Percentiles rank a stretch among this genome's conserved stretches.
phyloP scores from a whole-genome alignment of 768 basidiomycete species.

The Naganishia onofrii region DNA sequence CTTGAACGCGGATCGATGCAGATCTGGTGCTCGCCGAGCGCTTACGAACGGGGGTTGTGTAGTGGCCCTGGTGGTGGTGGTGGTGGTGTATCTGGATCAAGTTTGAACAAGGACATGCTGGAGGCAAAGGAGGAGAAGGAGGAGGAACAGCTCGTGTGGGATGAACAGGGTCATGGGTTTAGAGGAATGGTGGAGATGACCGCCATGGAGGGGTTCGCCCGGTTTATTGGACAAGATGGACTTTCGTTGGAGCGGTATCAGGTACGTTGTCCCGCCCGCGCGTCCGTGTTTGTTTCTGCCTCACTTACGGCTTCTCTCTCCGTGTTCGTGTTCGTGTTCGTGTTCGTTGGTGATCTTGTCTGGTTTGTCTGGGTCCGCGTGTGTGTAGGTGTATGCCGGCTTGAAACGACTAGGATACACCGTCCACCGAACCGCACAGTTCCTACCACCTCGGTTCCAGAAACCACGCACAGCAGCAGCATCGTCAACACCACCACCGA shows the following conservation, averaged over 20 bases:
- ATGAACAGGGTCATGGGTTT: conserved; percentile 44
- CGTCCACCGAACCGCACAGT: conserved; percentile 69
- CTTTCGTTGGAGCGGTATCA: conserved; percentile 84
- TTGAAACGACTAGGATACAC: conserved; percentile 87
- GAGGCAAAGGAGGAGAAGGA: too few relatives aligned
- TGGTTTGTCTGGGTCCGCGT: not conserved
- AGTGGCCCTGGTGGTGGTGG: too few relatives aligned
- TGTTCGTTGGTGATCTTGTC: too few relatives aligned
- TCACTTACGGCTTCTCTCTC: too few relatives aligned
- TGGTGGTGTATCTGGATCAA: too few relatives aligned
- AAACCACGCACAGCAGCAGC: conserved; percentile 4
- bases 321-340: too few relatives aligned
- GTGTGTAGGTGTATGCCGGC: conserved; percentile 78
- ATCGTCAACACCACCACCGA: not conserved
- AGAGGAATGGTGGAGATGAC: conserved; percentile 60
- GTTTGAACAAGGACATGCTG: conserved; percentile 5
- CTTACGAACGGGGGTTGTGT: not conserved
- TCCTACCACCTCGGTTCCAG: conserved; percentile 53
- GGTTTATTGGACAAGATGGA: conserved; percentile 76
- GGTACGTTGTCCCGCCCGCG: conserved; percentile 58
- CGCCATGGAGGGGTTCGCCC: conserved; percentile 82
- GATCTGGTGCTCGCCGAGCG: conserved; percentile 37
- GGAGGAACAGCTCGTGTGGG: conserved; percentile 52
- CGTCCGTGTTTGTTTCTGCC: too few relatives aligned
- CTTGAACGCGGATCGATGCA: conserved; percentile 82